These are phyloP conservation scores for Nemophila menziesii DNA, from an alignment of 257 asterid genomes.

Conservation along the genomic window DNA sequence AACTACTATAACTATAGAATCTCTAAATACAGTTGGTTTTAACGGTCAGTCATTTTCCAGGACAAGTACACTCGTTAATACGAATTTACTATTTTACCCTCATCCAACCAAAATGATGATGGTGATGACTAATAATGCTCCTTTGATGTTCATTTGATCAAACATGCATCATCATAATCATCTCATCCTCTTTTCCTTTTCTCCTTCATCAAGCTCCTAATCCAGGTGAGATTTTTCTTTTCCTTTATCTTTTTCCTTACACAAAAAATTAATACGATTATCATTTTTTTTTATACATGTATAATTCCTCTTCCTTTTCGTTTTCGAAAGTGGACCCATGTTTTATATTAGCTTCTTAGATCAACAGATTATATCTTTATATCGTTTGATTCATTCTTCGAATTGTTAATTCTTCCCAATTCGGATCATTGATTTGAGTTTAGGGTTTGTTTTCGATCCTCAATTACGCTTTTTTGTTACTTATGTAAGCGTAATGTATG, in stretches of 20 bases:
- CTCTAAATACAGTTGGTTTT: slow-evolving; percentile 20
- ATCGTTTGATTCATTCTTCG: no score
- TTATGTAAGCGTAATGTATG: no score
- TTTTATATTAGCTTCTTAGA: background rate
- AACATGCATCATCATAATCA: slow-evolving; percentile 1
- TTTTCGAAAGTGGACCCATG: background rate
- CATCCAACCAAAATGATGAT: background rate
- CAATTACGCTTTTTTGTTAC: no score
- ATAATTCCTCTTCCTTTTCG: background rate
- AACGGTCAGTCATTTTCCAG: slow-evolving; percentile 18
- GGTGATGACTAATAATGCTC: slow-evolving; percentile 10
- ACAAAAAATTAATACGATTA: background rate
- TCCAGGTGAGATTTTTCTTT: slow-evolving; percentile 11
- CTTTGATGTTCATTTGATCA: slow-evolving; percentile 7
- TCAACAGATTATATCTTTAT: no score
- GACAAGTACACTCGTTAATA: slow-evolving; percentile 9
- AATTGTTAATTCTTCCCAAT: no score
- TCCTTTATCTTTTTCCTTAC: background rate
- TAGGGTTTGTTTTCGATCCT: no score
- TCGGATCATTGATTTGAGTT: no score
- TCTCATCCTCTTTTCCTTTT: background rate
- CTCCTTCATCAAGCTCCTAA: slow-evolving; percentile 8
- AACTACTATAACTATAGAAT: slow-evolving; percentile 5
- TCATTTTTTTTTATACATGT: background rate
- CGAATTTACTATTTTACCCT: background rate